Base-by-base conservation (phyloP, 441 rosid species). In the Bruguiera hainesii region DNA sequence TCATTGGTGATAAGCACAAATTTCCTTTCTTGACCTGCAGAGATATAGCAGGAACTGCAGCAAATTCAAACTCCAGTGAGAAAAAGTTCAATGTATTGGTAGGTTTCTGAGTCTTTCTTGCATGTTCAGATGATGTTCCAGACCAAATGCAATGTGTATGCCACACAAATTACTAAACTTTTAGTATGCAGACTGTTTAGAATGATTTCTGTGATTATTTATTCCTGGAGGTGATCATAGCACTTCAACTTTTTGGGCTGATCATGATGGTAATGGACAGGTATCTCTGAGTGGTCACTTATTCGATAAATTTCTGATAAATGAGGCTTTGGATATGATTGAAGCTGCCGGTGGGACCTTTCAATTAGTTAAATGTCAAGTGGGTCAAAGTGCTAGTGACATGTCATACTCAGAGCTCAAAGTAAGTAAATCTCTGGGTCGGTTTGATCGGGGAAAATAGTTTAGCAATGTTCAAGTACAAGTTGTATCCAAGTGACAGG, bases 251-350 rank as follows among this genome's bases (percentile, higher is more conserved):
- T 60, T 42, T 69, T 62, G 60, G 60, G 60, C 64, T 71, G 42
- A 68, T 67, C 67, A 23, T 65, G 67, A 59, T 71, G 78, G 56
- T 74, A 37, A 71, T 70, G 59, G 70, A 64, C 81, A 91, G 99
- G 99, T 95, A 72, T 90, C 99, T 76, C 67, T 95, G 67, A 87
- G 90, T 68, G 99, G 99, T 60, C 98, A 91, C 80, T 75, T 95
- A 33, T 95, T 95, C 73, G 99, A 95, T 80, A 79, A 85, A 68
- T 94, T 90, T 79, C 82, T 91, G 70, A 94, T 91, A 77, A 95
- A 95, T 71, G 99, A 91, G 79, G 99, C 99, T 60, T 80, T 95
- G 73, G 97, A 95, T 72, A 85, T 85, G 60, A 94, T 94, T 50
- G 99, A 94, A 82, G 83, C 80, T 1, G 96, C 91, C 0, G 96